Evolutionary conservation across 2,329 filamentous ascomycete genomes (phyloP).

Genomic region (Neofusicoccum parvum): DNA sequence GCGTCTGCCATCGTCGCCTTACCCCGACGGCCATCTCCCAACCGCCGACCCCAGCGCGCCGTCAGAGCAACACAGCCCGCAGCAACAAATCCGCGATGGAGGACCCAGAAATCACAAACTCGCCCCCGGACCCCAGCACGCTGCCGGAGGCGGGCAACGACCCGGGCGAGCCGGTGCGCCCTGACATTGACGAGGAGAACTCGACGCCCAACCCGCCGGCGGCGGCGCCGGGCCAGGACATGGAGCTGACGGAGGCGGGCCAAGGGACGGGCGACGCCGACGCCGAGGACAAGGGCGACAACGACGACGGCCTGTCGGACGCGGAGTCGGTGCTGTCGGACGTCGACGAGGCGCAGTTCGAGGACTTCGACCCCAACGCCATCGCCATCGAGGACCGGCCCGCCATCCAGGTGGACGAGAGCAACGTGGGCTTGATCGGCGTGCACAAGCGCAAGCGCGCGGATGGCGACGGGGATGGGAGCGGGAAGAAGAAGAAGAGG

Average conservation of each 20-base stretch:
- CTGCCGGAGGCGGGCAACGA: slow-evolving; percentile 52
- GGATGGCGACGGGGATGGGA: slow-evolving; percentile 60
- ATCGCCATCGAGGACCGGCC: slow-evolving; percentile 64
- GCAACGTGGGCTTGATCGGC: slow-evolving; percentile 62
- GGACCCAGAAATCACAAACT: slow-evolving; percentile 34
- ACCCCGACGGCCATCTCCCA: background rate
- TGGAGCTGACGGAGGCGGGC: slow-evolving; percentile 46
- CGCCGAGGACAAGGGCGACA: slow-evolving; percentile 41
- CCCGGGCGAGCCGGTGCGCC: slow-evolving; percentile 47
- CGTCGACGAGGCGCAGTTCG: slow-evolving; percentile 66
- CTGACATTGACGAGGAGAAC: slow-evolving; percentile 53
- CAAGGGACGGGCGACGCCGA: slow-evolving; percentile 41
- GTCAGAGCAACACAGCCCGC: background rate
- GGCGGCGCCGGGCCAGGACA: slow-evolving; percentile 46
- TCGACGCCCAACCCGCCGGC: slow-evolving; percentile 47
- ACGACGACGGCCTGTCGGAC: slow-evolving; percentile 48
- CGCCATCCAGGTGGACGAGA: slow-evolving; percentile 61
- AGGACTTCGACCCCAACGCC: slow-evolving; percentile 64
- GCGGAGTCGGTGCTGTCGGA: slow-evolving; percentile 66
- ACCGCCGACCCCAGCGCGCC: background rate
- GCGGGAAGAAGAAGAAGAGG: slow-evolving; percentile 70
- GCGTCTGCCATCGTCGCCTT: background rate
- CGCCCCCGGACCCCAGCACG: slow-evolving; percentile 42
- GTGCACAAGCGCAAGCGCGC: slow-evolving; percentile 66
- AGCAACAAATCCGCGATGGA: slow-evolving; percentile 23